Base-by-base conservation (phyloP, 108 stramenopile species). In the Hondaea fermentalgiana region DNA sequence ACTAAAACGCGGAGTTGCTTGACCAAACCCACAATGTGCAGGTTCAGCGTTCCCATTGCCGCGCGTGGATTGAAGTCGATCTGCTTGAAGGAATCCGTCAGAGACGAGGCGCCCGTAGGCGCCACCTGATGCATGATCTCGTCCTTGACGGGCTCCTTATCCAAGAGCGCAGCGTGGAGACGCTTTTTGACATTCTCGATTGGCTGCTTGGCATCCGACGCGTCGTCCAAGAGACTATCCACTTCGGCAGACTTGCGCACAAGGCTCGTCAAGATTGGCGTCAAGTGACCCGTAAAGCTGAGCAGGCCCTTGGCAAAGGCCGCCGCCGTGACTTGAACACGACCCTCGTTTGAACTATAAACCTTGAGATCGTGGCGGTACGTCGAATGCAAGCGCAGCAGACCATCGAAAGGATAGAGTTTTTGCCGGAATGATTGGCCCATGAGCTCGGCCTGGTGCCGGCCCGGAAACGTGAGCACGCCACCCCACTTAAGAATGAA, bases 401-500 rank as follows among this genome's bases (percentile, higher is more conserved):
- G 95, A 12, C 97, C 98, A 89, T 91, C 87, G 89, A 96, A 95
- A 43, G 98, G 99, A 87, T 98, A 99, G 91, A 98, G 91, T 29
- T 93, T 92, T 64, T 95, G 93, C 5, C 99, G 94, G 60, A 98
- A 95, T 23, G 94, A 93, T 53, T 96, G 94, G 5, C 99, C 99
- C 55, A 99, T 93, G 83, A 90, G 90, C 90, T 97, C 95, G 3
- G 98, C 97, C 92, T 99, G 99, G 88, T 95, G 92, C 87, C 95
- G 93, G 10, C 98, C 98, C 53, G 97, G 91, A 87, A 97, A 95
- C 25, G 98, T 99, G 72, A 99, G 93, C 87, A 97, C 98, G 0
- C 99, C 99, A 16, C 99, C 99, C 98, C 98, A 99, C 93, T 99
- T 99, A 23, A 99, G 92, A 76, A 99, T 96, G 5, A 99, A 89